A percentile compares a stretch with the other conserved stretches of the same genome.
These are phyloP conservation scores for Sarcodon sp. DNA, from an alignment of 768 basidiomycete genomes.

Conservation along the genomic window DNA sequence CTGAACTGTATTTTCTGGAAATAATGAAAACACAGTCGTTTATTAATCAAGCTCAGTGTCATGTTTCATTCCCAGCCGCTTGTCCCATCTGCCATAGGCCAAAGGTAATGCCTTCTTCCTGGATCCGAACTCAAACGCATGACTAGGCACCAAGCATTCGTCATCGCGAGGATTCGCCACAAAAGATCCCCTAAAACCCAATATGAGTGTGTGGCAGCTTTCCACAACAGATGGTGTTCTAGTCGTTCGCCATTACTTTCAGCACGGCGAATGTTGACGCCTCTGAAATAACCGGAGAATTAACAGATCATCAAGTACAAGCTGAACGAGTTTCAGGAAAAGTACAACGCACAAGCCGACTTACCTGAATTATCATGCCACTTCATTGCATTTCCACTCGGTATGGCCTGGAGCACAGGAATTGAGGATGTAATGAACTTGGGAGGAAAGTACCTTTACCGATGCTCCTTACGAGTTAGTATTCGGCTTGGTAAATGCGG, in stretches of 20 bases:
- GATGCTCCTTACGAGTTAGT: conserved; percentile 6
- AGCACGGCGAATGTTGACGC: conserved; percentile 18
- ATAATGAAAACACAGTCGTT: no score
- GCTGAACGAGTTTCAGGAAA: conserved; percentile 17
- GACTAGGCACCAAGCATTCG: conserved; percentile 23
- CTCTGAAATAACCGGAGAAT: conserved; percentile 23
- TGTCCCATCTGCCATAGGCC: no score
- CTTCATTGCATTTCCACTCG: conserved; percentile 18
- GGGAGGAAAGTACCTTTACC: conserved; percentile 8
- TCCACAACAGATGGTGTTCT: conserved; percentile 28
- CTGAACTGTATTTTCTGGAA: no score
- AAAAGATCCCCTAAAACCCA: conserved; percentile 9
- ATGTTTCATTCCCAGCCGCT: no score
- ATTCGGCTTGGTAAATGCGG: conserved; percentile 16
- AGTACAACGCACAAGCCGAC: conserved; percentile 10
- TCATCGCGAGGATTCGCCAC: conserved; percentile 22
- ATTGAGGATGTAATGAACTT: conserved; percentile 9
- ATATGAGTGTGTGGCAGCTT: conserved; percentile 27
- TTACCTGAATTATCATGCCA: conserved; percentile 19
- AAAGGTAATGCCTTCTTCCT: no score
- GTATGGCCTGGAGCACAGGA: conserved; percentile 16
- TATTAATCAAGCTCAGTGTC: no score
- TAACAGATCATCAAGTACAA: conserved; percentile 23
- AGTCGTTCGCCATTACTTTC: conserved; percentile 19
- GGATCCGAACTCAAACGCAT: no score